These are phyloP conservation scores for Nicotiana attenuata DNA, from an alignment of 257 asterid genomes.

Conservation along the genomic window DNA sequence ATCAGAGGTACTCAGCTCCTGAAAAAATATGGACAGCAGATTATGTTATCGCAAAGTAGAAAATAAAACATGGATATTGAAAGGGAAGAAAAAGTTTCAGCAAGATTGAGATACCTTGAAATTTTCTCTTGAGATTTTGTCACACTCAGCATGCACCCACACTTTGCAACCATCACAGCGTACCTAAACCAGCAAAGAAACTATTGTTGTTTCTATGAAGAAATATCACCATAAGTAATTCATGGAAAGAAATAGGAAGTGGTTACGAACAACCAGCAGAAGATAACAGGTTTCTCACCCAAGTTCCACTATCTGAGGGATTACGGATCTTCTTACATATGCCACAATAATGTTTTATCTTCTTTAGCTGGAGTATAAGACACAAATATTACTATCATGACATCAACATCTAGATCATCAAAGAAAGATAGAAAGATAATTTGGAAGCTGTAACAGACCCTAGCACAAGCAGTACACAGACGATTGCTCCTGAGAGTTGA, in stretches of 20 bases:
- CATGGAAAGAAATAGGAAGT: background rate
- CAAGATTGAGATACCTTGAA: slow-evolving; percentile 44
- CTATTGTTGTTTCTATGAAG: background rate
- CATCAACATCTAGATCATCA: slow-evolving; percentile 9
- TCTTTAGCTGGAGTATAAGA: slow-evolving; percentile 63
- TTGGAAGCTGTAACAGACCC: slow-evolving; percentile 55
- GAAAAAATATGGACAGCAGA: slow-evolving; percentile 20
- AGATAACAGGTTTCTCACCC: slow-evolving; percentile 54
- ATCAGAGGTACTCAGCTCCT: slow-evolving; percentile 64
- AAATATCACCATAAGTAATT: background rate
- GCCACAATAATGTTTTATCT: slow-evolving; percentile 81
- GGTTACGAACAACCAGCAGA: background rate
- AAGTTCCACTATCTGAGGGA: slow-evolving; percentile 73
- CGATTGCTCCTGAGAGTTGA: slow-evolving; percentile 51
- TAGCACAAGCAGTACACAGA: slow-evolving; percentile 80
- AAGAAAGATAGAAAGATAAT: background rate
- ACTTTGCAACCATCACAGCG: slow-evolving; percentile 96
- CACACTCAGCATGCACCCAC: slow-evolving; percentile 97
- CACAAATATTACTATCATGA: slow-evolving; percentile 15
- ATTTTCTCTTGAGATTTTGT: slow-evolving; percentile 52
- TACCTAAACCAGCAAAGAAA: slow-evolving; percentile 37
- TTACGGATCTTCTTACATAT: slow-evolving; percentile 92
- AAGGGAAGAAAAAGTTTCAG: slow-evolving; percentile 10
- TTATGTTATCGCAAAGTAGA: background rate
- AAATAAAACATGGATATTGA: slow-evolving; percentile 13